Conservation (phyloP, 805 yeast species). For the Kuraishia piskuri region DNA sequence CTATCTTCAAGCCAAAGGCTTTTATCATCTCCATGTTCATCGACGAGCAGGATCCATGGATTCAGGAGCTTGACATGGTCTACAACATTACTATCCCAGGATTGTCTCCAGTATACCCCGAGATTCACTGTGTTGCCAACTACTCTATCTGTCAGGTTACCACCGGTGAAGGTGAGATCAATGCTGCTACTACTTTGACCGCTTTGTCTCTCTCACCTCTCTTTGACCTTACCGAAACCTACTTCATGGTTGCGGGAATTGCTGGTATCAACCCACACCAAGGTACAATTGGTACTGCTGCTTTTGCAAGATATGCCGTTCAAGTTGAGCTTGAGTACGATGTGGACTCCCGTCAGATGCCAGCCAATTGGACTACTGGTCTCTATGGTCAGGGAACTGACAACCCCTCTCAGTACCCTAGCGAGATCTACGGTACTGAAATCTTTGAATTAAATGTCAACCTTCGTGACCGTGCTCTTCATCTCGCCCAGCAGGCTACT, state of each 20-base stretch:
- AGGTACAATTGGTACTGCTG: constrained; percentile 44
- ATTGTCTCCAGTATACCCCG: constrained; percentile 50
- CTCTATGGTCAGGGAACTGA: constrained; percentile 41
- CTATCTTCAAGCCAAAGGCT: constrained; percentile 36
- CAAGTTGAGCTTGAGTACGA: constrained; percentile 48
- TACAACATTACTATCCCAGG: constrained; percentile 60
- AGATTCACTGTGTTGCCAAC: constrained; percentile 44
- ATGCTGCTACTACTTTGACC: constrained; percentile 45
- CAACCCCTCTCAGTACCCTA: constrained; percentile 37
- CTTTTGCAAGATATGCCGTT: constrained; percentile 44
- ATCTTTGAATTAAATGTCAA: constrained; percentile 46
- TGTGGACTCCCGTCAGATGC: constrained; percentile 33
- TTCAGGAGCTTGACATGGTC: constrained; percentile 34
- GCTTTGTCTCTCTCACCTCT: constrained; percentile 40
- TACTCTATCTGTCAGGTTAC: constrained; percentile 45
- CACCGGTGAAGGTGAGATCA: constrained; percentile 53
- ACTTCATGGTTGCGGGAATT: constrained; percentile 49
- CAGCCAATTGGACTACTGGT: constrained; percentile 42
- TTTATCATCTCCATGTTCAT: constrained; percentile 48
- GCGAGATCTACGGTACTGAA: constrained; percentile 45
- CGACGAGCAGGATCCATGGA: constrained; percentile 46
- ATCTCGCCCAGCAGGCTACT: constrained; percentile 30
- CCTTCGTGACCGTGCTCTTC: constrained; percentile 42
- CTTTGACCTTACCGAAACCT: constrained; percentile 44
- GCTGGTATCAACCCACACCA: constrained; percentile 45